Evolutionary conservation across 306 rosid genomes (phyloP), one percentile per base, ranked within the genome.

Genomic region (Cucurbita moschata): DNA sequence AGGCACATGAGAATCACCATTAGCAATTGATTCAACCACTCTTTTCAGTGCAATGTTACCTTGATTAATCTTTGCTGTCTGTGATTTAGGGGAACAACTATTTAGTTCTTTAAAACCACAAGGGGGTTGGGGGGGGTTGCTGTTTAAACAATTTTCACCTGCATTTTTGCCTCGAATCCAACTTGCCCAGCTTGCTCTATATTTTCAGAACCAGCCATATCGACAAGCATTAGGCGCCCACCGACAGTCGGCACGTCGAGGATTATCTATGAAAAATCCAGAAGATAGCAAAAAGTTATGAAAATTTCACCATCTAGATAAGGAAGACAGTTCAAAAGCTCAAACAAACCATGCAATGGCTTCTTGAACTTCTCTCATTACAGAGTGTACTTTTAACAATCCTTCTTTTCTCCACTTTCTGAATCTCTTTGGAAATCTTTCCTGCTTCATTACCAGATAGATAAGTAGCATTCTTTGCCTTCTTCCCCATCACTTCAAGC

Each of bases 181-280:
- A 76, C 76, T 88, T 95, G 99, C 71, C 99, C 99, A 64, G 99
- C 99, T 88, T 91, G 97, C 78, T 95, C 99, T 26, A 95, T 95
- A 63, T 95, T 91, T 76, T 95, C 99, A 13, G 99, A 95, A 67
- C 99, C 99, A 21, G 99, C 99, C 99, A 95, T 95, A 81, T 95
- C 99, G 6, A 95, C 97, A 50, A 95, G 99, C 96, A 95, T 95
- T 77, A 95, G 79, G 44, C 99, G 82, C 19, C 99, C 99, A 77
- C 99, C 99, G 42, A 89, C 92, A 0, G 89, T 95, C 15, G 99
- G 99, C 58, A 91, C 97, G 77, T 95, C 97, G 50, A 95, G 96
- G 75, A 95, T 91, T 67, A 95, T 83, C 99, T 95, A 80, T 67
- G 60, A 76, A 38, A 1, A 7, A 40, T 47, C 43, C 49, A 78